Evolutionary conservation across 169 alveolate genomes (phyloP).

Genomic region (Plasmodium ovale): DNA sequence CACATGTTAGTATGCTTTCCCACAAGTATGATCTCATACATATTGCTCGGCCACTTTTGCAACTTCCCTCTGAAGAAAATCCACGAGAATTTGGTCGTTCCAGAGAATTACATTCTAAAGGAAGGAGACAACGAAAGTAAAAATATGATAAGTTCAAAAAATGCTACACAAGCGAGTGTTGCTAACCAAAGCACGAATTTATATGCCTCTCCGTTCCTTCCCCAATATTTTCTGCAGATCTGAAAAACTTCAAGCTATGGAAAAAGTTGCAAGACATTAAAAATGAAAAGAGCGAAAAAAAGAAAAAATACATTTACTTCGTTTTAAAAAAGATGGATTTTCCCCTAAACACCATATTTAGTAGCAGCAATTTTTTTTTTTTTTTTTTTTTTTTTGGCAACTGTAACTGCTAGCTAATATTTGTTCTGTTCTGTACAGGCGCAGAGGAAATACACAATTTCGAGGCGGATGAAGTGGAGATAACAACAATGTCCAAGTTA

Average conservation of each 20-base stretch:
- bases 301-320: slow-evolving; percentile 41
- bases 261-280: slow-evolving; percentile 61
- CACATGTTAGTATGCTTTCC: no score
- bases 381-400: slow-evolving; percentile 4
- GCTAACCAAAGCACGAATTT: no score
- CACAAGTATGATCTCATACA: no score
- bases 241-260: slow-evolving; percentile 65
- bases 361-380: slow-evolving; percentile 12
- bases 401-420: not conserved
- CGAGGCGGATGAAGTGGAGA: slow-evolving; percentile 27
- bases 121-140: slow-evolving; percentile 60
- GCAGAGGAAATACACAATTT: slow-evolving; percentile 39
- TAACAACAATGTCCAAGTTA: slow-evolving; percentile 56
- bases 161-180: no score
- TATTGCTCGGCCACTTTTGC: no score
- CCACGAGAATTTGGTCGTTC: slow-evolving; percentile 39
- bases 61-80: slow-evolving; percentile 43
- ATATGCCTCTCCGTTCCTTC: no score
- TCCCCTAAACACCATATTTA: slow-evolving; percentile 42
- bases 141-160: not conserved
- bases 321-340: slow-evolving; percentile 56
- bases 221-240: slow-evolving; percentile 11
- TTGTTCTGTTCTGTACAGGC: slow-evolving; percentile 5
- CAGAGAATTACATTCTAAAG: slow-evolving; percentile 46
- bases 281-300: slow-evolving; percentile 66